phyloP scores from a whole-genome alignment of 331 rosid species.

The Telfairia occidentalis region DNA sequence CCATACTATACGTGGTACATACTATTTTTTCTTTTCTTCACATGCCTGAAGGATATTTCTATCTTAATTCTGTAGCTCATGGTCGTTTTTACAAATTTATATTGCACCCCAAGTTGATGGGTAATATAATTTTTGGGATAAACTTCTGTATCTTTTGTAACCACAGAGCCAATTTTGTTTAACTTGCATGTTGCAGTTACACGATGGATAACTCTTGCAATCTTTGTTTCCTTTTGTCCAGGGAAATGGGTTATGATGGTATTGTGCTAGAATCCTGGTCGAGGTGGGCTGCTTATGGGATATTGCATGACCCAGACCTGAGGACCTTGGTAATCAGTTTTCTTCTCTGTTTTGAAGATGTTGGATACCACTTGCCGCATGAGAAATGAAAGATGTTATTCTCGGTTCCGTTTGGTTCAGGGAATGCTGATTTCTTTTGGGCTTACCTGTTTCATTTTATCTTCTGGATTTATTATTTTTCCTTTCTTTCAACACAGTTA shows the following conservation, averaged over 20 bases:
- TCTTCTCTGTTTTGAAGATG: not conserved
- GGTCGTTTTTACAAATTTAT: not conserved
- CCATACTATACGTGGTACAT: too few relatives aligned
- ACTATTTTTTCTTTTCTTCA: too few relatives aligned
- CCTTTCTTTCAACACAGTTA: not conserved
- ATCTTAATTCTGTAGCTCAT: not conserved
- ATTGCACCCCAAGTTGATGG: not conserved
- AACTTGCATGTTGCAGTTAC: slow-evolving; percentile 12
- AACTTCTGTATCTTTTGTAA: not conserved
- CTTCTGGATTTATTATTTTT: not conserved
- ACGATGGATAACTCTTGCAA: slow-evolving; percentile 8
- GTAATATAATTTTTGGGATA: not conserved
- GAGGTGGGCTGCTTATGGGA: slow-evolving; percentile 79
- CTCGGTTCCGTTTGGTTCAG: not conserved
- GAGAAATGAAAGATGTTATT: not conserved
- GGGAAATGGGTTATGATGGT: slow-evolving; percentile 98
- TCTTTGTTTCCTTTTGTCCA: slow-evolving; percentile 19
- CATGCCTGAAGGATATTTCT: not conserved
- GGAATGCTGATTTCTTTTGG: not conserved
- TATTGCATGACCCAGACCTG: slow-evolving; percentile 63
- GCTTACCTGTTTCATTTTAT: not conserved
- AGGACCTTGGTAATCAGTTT: slow-evolving; percentile 47
- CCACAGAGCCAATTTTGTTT: not conserved
- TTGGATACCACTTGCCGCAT: not conserved
- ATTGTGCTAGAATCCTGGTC: slow-evolving; percentile 96